Base-by-base conservation (phyloP, 805 yeast genomes). In the Danielia reshetovae region DNA sequence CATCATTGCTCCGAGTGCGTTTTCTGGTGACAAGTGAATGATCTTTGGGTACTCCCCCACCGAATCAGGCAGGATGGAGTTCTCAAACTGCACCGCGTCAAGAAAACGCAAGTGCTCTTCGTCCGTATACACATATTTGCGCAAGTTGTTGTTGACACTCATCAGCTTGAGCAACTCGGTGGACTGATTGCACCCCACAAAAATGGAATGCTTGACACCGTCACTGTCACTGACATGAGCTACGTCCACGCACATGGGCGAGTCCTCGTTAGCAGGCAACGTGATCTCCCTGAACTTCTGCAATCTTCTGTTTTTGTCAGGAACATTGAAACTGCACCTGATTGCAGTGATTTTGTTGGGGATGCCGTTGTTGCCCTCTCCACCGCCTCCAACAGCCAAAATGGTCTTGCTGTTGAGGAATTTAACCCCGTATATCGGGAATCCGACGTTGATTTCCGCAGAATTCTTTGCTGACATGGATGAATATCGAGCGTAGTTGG, bases 331-430 rank as follows among this genome's bases (percentile, higher is more conserved):
- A 48, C 77, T 73, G 29, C 84, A 67, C 30, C 74, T 60, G 27
- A 83, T 56, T 2, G 82, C 81, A 4, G 88, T 77, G 42, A 90
- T 64, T 55, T 84, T 86, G 59, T 90, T 90, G 26, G 89, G 84
- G 36, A 87, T 79, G 19, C 95, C 96, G 51, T 86, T 82, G 51
- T 79, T 80, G 7, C 95, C 95, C 56, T 86, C 95, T 17, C 97
- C 97, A 19, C 97, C 97, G 29, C 98, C 98, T 27, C 98, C 98
- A 3, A 87, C 79, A 18, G 82, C 82, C 31, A 88, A 57, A 18
- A 89, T 56, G 1, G 79, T 73, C 40, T 67, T 61, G 43, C 79
- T 72, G 45, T 74, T 69, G 29, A 80, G 65, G 54, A 86, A 88
- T 40, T 76, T 75, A 34, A 90, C 81, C 2, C 87, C 90, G 48